Evolutionary conservation across 768 basidiomycete species (phyloP), one percentile per base, ranked within the genome.

Genomic region (Lentinus brumalis): DNA sequence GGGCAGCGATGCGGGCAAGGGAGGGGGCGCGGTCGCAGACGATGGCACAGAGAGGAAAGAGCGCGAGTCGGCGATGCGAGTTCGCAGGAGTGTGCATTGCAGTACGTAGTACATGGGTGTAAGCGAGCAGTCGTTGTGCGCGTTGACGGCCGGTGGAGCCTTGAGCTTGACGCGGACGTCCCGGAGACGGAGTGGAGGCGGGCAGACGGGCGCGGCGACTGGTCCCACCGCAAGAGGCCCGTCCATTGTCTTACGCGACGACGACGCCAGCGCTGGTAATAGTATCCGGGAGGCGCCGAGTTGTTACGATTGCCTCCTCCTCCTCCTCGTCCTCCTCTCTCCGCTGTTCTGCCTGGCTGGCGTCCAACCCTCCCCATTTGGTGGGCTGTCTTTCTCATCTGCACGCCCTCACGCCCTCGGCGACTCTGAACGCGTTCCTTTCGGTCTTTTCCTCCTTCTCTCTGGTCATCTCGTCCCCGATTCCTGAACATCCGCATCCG

Each of bases 351-450:
- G 66, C 64, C 63, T 65, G 64, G 67, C 66, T 64, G 59, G 64
- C 66, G 66, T 65, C 60, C 61, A 56, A 56, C 63, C 62, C 14
- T 47, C 53, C 57, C 57, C 60, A 57, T 65, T 57, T 49, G 54
- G 66, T 60, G 64, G 61, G 40, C 54, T 54, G 57, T 50, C 62
- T 30, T 50, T 45, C 35, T 45, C 39, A n/a, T 50, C 40, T 15
- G 29, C 40, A 51, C 50, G 57, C 53, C 64, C 46, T 54, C 44
- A 63, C 61, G 55, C 50, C 65, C 56, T 57, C 64, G 55, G 66
- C 57, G 63, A 62, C 62, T 47, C 60, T 61, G 66, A 66, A 72
- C 71, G 71, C 62, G 70, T 65, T 70, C 67, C 64, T 70, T 70
- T 65, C 54, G 14, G 30, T 62, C 50, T 29, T n/a, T 63, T 59